Percentiles rank a stretch among this genome's conserved stretches.
Evolutionary conservation across 2,329 filamentous ascomycete species (phyloP).

Genomic region (Paracorniculantispora psalliotae): DNA sequence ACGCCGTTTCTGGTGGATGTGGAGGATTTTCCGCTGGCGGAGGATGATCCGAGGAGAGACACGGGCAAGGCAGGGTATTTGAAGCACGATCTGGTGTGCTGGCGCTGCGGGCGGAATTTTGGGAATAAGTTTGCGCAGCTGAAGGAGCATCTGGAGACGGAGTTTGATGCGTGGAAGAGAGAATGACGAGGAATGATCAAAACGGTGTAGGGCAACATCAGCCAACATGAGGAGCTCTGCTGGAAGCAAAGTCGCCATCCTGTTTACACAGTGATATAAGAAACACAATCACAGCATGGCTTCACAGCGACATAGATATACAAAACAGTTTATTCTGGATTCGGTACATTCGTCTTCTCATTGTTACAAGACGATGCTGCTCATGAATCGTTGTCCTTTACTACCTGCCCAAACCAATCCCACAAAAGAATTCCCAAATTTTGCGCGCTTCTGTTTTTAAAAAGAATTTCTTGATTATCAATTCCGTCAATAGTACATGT

Average conservation of each 20-base stretch:
- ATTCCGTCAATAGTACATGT: background rate
- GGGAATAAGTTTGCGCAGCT: slow-evolving; percentile 67
- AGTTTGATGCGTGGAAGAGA: slow-evolving; percentile 71
- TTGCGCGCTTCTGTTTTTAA: background rate
- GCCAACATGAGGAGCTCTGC: too few species aligned
- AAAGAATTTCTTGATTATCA: background rate
- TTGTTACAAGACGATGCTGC: background rate
- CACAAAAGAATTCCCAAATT: background rate
- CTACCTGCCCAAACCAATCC: background rate
- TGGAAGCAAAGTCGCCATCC: too few species aligned
- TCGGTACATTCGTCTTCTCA: background rate
- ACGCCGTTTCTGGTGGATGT: slow-evolving; percentile 78
- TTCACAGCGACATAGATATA: background rate
- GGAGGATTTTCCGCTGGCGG: slow-evolving; percentile 70
- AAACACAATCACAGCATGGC: too few species aligned
- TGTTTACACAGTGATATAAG: too few species aligned
- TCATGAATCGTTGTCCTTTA: slow-evolving; percentile 2
- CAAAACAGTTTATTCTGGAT: background rate
- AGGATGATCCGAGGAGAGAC: slow-evolving; percentile 58
- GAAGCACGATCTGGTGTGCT: slow-evolving; percentile 66
- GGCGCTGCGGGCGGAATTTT: slow-evolving; percentile 75
- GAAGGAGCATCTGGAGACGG: slow-evolving; percentile 68
- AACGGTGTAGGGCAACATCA: too few species aligned
- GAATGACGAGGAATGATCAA: too few species aligned
- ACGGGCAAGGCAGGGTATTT: slow-evolving; percentile 56